phyloP scores from a whole-genome alignment of 768 basidiomycete genomes.

The Pleurotus cornucopiae region DNA sequence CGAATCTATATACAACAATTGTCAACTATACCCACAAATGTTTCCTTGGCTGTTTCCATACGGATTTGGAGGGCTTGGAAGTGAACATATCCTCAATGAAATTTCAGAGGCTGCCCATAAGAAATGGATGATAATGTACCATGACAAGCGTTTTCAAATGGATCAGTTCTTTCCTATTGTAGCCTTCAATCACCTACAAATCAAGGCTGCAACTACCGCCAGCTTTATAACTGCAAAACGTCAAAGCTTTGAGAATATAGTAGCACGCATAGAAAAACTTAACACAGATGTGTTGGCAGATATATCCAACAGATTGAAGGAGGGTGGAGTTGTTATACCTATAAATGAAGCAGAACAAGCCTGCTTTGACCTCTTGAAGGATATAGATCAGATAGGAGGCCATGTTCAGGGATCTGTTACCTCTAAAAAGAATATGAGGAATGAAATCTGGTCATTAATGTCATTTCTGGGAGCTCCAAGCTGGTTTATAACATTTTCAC shows the following conservation, averaged over 20 bases:
- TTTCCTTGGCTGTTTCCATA: slow-evolving; percentile 38
- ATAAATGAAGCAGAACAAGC: slow-evolving; percentile 25
- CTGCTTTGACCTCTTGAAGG: slow-evolving; percentile 29
- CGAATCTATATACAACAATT: slow-evolving; percentile 24
- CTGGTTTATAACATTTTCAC: slow-evolving; percentile 11
- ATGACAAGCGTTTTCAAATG: slow-evolving; percentile 26
- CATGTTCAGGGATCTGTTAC: slow-evolving; percentile 23
- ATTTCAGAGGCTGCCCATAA: slow-evolving; percentile 7
- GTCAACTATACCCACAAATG: slow-evolving; percentile 28
- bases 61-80: slow-evolving; percentile 26
- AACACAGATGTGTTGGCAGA: slow-evolving; percentile 9
- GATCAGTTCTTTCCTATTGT: slow-evolving; percentile 16
- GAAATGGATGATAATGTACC: slow-evolving; percentile 26
- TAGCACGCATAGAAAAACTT: background rate
- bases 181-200: slow-evolving; percentile 36
- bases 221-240: slow-evolving; percentile 24
- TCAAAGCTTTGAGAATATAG: slow-evolving; percentile 20
- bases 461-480: slow-evolving; percentile 4
- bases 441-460: slow-evolving; percentile 11
- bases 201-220: slow-evolving; percentile 21
- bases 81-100: background rate
- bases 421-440: slow-evolving; percentile 17
- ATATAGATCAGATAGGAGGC: slow-evolving; percentile 30
- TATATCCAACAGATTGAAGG: slow-evolving; percentile 11
- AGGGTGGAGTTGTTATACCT: slow-evolving; percentile 20